These are phyloP conservation scores for Candida incommunis DNA, from an alignment of 805 yeast genomes.

Conservation along the genomic window DNA sequence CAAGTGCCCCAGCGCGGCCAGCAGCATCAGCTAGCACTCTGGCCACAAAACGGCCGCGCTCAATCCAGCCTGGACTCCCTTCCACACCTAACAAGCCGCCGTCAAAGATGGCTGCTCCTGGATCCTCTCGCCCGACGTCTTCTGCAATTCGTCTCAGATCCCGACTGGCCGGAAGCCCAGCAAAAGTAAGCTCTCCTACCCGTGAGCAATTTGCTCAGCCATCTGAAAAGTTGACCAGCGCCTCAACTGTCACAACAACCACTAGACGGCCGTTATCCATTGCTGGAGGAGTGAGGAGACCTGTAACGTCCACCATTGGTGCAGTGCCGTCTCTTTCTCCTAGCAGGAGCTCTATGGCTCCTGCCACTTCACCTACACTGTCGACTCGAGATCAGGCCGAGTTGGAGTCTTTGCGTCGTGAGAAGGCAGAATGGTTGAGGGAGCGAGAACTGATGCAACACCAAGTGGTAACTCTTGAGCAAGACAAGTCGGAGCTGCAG, in stretches of 20 bases:
- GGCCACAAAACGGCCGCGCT: conserved; percentile 3
- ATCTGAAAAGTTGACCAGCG: background rate
- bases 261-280: conserved; percentile 4
- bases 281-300: background rate
- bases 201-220: conserved; percentile 2
- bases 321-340: conserved; percentile 4
- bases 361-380: conserved; percentile 6
- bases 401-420: background rate
- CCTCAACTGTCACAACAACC: conserved; percentile 7
- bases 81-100: conserved; percentile 4
- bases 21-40: conserved; percentile 4
- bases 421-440: conserved; percentile 7
- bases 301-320: conserved; percentile 2
- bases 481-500: conserved; percentile 34
- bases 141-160: conserved; percentile 1
- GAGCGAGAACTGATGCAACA: conserved; percentile 3
- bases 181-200: conserved; percentile 4
- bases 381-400: conserved; percentile 6
- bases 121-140: conserved; percentile 1
- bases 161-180: conserved; percentile 8
- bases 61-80: conserved; percentile 5
- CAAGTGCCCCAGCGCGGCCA: conserved; percentile 8
- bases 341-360: conserved; percentile 2
- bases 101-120: background rate
- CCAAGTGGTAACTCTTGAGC: conserved; percentile 5